phyloP scores from a whole-genome alignment of 2,329 filamentous ascomycete species.

The Pyrenochaeta sp. region DNA sequence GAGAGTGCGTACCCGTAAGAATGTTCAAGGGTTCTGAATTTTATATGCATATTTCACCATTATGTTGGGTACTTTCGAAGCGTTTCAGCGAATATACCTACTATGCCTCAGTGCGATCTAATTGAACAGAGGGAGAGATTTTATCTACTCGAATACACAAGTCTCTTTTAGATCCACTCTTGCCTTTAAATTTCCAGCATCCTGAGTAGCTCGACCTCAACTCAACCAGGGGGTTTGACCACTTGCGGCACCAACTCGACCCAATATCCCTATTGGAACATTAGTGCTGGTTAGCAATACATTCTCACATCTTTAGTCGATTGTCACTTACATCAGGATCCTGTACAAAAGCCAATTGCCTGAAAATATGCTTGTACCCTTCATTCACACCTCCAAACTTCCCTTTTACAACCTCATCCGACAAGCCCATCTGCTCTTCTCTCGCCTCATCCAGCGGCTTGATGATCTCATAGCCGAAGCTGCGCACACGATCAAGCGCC shows the following conservation, averaged over 20 bases:
- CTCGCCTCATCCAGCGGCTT: constrained; percentile 39
- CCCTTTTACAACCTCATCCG: constrained; percentile 23
- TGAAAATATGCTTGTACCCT: constrained; percentile 40
- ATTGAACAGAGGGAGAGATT: no score
- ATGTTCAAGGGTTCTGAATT: not conserved
- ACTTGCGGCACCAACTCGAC: constrained; percentile 40
- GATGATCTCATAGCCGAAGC: constrained; percentile 35
- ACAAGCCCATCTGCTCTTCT: constrained; percentile 34
- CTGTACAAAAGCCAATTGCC: constrained; percentile 44
- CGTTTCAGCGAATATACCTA: constrained; percentile 27
- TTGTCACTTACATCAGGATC: constrained; percentile 44
- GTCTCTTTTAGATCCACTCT: no score
- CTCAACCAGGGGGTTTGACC: constrained; percentile 9
- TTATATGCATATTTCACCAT: not conserved
- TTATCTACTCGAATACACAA: no score
- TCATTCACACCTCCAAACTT: constrained; percentile 26
- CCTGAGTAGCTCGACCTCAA: no score
- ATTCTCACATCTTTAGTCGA: not conserved
- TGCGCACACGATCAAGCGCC: constrained; percentile 29
- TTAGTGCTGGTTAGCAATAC: constrained; percentile 10
- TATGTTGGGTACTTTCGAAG: constrained; percentile 6
- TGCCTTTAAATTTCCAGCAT: no score
- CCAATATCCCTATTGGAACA: constrained; percentile 36
- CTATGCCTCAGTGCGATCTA: not conserved
- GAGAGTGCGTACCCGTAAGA: constrained; percentile 30